A percentile compares a stretch with the other conserved stretches of the same genome.
Conservation (phyloP, 2,329 filamentous ascomycete genomes). For the Biscogniauxia marginata region DNA sequence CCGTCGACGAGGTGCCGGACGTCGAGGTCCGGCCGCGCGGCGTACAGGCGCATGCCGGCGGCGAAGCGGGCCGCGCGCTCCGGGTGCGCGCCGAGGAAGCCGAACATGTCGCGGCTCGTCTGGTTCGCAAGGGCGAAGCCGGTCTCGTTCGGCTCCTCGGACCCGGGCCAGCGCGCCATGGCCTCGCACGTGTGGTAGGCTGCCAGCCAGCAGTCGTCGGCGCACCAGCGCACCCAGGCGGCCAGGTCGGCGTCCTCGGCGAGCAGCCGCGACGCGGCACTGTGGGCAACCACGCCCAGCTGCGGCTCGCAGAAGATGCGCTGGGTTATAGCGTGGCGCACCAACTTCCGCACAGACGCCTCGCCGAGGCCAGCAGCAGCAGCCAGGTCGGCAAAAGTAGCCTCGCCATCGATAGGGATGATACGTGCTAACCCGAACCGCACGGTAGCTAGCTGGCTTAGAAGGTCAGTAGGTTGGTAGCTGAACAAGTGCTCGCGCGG, state of each 20-base stretch:
- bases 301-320: slow-evolving; percentile 33
- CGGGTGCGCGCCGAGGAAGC: slow-evolving; percentile 47
- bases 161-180: slow-evolving; percentile 33
- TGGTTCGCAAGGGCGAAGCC: slow-evolving; percentile 50
- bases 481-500: slow-evolving; percentile 18
- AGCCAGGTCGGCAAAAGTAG: slow-evolving; percentile 14
- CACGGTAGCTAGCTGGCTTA: slow-evolving; percentile 7
- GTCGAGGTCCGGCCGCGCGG: slow-evolving; percentile 49
- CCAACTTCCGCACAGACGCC: slow-evolving; percentile 2
- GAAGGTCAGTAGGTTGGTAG: slow-evolving; percentile 10
- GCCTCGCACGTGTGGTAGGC: slow-evolving; percentile 10
- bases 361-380: slow-evolving; percentile 5
- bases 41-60: slow-evolving; percentile 52
- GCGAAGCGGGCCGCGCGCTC: slow-evolving; percentile 49
- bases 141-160: slow-evolving; percentile 45
- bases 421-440: slow-evolving; percentile 13
- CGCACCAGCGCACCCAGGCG: slow-evolving; percentile 37
- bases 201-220: slow-evolving; percentile 14
- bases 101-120: slow-evolving; percentile 53
- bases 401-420: slow-evolving; percentile 14
- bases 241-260: slow-evolving; percentile 40
- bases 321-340: slow-evolving; percentile 18
- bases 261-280: slow-evolving; percentile 19
- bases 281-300: slow-evolving; percentile 22
- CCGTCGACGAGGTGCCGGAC: slow-evolving; percentile 50